Evolutionary conservation across 495 filamentous ascomycete genomes (phyloP).

Genomic region (Lasiosphaeria miniovina): DNA sequence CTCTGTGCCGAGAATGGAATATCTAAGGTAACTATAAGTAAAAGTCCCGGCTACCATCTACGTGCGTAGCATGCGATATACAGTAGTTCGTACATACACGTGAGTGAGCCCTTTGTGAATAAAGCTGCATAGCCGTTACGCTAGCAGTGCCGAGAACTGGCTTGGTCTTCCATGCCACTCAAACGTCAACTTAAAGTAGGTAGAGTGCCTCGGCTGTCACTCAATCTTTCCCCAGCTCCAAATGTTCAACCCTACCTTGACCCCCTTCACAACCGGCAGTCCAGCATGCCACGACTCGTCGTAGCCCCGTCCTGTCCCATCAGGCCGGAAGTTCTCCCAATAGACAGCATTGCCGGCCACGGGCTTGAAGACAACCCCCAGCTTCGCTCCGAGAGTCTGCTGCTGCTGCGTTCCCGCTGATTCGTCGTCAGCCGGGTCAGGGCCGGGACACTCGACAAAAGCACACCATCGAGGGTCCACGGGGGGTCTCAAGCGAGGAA

Average conservation of each 20-base stretch:
- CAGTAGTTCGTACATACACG: too few species aligned
- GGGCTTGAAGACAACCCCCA: slow-evolving; percentile 37
- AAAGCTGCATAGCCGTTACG: too few species aligned
- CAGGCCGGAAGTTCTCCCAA: slow-evolving; percentile 49
- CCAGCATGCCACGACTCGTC: slow-evolving; percentile 50
- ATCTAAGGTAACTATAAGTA: too few species aligned
- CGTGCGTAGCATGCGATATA: too few species aligned
- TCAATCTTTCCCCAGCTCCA: slow-evolving; percentile 44
- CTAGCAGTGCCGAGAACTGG: neutral
- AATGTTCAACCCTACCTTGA: slow-evolving; percentile 47
- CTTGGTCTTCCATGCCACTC: neutral
- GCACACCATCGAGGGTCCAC: slow-evolving; percentile 39
- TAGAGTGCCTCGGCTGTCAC: slow-evolving; percentile 8
- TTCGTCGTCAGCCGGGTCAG: slow-evolving; percentile 8
- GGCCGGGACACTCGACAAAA: slow-evolving; percentile 39
- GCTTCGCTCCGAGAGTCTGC: too few species aligned
- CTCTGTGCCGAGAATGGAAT: too few species aligned
- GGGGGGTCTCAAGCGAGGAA: slow-evolving; percentile 32
- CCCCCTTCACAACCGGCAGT: slow-evolving; percentile 40
- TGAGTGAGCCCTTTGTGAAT: too few species aligned
- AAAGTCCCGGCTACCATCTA: too few species aligned
- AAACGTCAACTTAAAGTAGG: too few species aligned
- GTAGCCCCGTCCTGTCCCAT: slow-evolving; percentile 41
- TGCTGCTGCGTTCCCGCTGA: slow-evolving; percentile 8
- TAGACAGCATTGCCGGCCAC: slow-evolving; percentile 47